phyloP scores from a whole-genome alignment of 2,329 filamentous ascomycete species.

The Penicillium sp. region DNA sequence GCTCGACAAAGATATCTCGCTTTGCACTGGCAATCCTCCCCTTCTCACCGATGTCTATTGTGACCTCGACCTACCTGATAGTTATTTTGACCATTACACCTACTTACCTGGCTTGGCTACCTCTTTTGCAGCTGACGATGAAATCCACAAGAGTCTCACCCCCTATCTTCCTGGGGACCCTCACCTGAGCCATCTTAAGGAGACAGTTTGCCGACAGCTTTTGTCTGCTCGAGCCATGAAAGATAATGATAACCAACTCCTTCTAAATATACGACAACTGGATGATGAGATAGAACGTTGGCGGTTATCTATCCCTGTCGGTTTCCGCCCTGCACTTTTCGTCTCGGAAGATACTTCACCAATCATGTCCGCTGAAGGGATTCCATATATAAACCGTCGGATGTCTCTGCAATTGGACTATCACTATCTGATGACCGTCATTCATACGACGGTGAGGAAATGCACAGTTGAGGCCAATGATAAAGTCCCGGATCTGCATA shows the following conservation, averaged over 20 bases:
- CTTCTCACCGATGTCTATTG: slow-evolving; percentile 20
- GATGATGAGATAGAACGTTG: slow-evolving; percentile 24
- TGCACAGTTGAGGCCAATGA: slow-evolving; percentile 12
- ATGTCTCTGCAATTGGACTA: slow-evolving; percentile 23
- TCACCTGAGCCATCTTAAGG: slow-evolving; percentile 14
- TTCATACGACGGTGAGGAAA: slow-evolving; percentile 24
- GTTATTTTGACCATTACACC: slow-evolving; percentile 5
- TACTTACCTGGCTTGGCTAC: neutral
- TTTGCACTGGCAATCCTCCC: slow-evolving; percentile 19
- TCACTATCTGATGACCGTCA: slow-evolving; percentile 19
- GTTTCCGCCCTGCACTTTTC: slow-evolving; percentile 18
- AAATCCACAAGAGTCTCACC: neutral
- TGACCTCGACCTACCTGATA: slow-evolving; percentile 8
- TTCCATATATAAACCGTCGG: slow-evolving; percentile 3
- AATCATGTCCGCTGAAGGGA: neutral
- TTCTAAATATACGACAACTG: slow-evolving; percentile 19
- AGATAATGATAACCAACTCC: slow-evolving; percentile 17
- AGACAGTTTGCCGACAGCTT: slow-evolving; percentile 18
- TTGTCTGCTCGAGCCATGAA: slow-evolving; percentile 18
- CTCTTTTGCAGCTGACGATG: too few species aligned
- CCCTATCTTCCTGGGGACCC: slow-evolving; percentile 11
- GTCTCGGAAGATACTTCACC: slow-evolving; percentile 12
- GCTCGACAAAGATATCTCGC: slow-evolving; percentile 59
- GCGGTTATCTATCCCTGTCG: slow-evolving; percentile 16
- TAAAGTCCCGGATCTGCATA: slow-evolving; percentile 15